phyloP scores from a whole-genome alignment of 805 yeast species.

The Teunomyces kruisii region DNA sequence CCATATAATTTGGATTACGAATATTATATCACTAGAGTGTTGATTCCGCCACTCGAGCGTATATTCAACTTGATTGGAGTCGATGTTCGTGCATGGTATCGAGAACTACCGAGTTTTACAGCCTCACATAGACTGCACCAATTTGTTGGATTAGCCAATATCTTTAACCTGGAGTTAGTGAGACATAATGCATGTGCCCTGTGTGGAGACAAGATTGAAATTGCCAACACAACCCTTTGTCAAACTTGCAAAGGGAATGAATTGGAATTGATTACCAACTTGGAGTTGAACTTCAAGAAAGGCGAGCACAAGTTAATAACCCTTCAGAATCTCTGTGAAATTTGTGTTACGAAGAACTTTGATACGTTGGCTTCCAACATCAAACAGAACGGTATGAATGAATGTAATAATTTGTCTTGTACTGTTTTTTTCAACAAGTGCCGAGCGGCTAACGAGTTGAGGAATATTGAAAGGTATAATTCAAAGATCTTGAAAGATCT shows the following conservation, averaged over 20 bases:
- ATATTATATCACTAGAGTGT: conserved; percentile 79
- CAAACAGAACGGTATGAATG: conserved; percentile 9
- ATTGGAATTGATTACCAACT: conserved; percentile 29
- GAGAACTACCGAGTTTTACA: conserved; percentile 54
- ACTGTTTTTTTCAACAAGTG: conserved; percentile 56
- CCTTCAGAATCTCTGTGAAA: conserved; percentile 16
- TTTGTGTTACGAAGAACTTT: conserved; percentile 21
- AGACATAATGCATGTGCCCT: conserved; percentile 20
- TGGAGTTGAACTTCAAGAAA: conserved; percentile 21
- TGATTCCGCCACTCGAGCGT: conserved; percentile 89
- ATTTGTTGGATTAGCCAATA: conserved; percentile 2
- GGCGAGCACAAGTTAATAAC: conserved; percentile 12
- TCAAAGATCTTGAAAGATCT: conserved; percentile 2
- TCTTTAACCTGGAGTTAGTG: conserved; percentile 11
- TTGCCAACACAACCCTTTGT: conserved; percentile 1
- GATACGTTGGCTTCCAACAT: conserved; percentile 11
- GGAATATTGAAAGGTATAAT: background rate
- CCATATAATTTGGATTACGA: conserved; percentile 66
- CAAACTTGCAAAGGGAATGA: conserved; percentile 29
- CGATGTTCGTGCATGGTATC: conserved; percentile 73
- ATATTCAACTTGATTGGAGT: conserved; percentile 82
- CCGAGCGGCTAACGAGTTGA: conserved; percentile 31
- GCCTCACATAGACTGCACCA: conserved; percentile 3
- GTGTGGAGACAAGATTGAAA: conserved; percentile 21
- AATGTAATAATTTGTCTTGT: conserved; percentile 66